Conservation (phyloP, 176 grass and related monocot genomes). For the Aegilops sharonensis region DNA sequence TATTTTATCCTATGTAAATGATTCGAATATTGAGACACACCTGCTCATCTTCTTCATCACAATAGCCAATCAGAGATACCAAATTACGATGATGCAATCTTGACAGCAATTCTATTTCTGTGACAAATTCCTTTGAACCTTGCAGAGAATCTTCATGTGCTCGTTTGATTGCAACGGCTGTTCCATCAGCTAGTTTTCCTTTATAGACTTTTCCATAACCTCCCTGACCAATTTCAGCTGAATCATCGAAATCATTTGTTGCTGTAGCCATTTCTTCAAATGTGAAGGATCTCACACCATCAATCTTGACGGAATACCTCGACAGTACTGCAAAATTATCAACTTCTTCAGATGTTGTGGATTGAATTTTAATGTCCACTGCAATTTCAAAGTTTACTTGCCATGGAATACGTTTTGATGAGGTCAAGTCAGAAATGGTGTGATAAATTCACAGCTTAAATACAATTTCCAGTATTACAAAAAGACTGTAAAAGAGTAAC, state of each 20-base stretch:
- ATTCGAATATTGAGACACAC: slow-evolving; percentile 27
- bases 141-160: slow-evolving; percentile 88
- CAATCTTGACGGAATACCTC: slow-evolving; percentile 76
- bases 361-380: slow-evolving; percentile 26
- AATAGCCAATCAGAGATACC: slow-evolving; percentile 88
- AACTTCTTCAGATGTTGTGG: slow-evolving; percentile 30
- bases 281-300: slow-evolving; percentile 76
- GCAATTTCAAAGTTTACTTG: background rate
- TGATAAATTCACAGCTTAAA: background rate
- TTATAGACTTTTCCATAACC: slow-evolving; percentile 95
- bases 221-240: slow-evolving; percentile 83
- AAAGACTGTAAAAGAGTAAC: background rate
- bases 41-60: slow-evolving; percentile 89
- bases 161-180: slow-evolving; percentile 82
- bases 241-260: slow-evolving; percentile 63
- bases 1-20: background rate
- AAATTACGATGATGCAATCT: slow-evolving; percentile 96
- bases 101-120: slow-evolving; percentile 89
- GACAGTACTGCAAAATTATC: slow-evolving; percentile 48
- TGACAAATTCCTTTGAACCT: slow-evolving; percentile 91
- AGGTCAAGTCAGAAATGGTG: slow-evolving; percentile 3
- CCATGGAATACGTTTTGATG: background rate
- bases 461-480: background rate
- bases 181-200: slow-evolving; percentile 74
- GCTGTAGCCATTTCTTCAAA: slow-evolving; percentile 83